Conservation (phyloP, 345 rosid species). For the Eucalyptus sp. region DNA sequence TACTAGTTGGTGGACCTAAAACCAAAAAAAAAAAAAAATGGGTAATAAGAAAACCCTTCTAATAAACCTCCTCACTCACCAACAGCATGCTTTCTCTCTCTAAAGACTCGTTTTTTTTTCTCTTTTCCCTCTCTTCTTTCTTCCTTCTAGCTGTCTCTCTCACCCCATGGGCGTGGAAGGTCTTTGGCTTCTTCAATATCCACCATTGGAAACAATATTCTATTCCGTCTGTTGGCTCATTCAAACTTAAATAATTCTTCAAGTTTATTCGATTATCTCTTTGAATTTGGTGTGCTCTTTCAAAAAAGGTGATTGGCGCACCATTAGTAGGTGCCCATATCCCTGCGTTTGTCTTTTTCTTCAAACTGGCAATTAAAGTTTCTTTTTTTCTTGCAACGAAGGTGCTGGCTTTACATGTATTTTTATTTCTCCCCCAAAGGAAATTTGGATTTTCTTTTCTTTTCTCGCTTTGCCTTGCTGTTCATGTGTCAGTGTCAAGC, state of each 20-base stretch:
- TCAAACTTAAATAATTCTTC: background rate
- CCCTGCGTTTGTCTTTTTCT: background rate
- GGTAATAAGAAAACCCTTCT: background rate
- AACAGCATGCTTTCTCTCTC: background rate
- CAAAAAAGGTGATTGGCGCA: background rate
- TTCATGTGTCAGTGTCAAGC: background rate
- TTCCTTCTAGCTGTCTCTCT: background rate
- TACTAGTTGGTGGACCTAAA: slow-evolving; percentile 53
- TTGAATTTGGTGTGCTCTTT: background rate
- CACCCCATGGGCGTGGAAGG: background rate
- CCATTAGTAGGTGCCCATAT: background rate
- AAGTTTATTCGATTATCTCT: background rate
- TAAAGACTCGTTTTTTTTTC: background rate
- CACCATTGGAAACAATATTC: background rate
- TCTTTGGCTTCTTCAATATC: background rate
- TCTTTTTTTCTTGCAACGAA: background rate
- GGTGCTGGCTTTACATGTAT: background rate
- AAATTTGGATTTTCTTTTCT: background rate
- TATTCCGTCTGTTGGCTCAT: background rate
- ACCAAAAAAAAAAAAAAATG: background rate
- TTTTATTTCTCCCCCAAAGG: background rate
- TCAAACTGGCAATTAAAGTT: background rate
- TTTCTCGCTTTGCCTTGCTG: background rate
- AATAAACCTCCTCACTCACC: background rate
- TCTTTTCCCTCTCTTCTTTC: background rate